Percentiles rank a stretch among this genome's conserved stretches.
phyloP scores from a whole-genome alignment of 176 grass and related monocot species.

The Carex scoparia region DNA sequence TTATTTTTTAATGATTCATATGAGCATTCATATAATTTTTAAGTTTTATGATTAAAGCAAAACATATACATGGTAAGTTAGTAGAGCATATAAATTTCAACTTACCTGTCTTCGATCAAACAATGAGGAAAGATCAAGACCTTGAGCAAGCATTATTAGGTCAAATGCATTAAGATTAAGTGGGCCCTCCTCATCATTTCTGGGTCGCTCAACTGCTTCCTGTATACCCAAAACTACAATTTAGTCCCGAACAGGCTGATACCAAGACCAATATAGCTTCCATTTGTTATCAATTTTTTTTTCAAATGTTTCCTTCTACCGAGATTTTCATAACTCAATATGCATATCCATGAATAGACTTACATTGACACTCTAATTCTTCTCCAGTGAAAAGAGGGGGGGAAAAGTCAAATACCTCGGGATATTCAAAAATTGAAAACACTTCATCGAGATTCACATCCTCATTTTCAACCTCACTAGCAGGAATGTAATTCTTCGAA shows the following conservation, averaged over 20 bases:
- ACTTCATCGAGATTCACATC: conserved; percentile 91
- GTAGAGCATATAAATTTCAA: neutral
- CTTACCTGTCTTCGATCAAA: conserved; percentile 85
- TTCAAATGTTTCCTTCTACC: neutral
- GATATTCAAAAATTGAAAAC: conserved; percentile 78
- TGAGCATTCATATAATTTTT: neutral
- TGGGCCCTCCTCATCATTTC: conserved; percentile 63
- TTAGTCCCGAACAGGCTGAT: neutral
- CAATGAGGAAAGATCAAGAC: conserved; percentile 75
- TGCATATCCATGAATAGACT: neutral
- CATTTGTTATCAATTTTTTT: neutral
- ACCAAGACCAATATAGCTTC: conserved; percentile 14
- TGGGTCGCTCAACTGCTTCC: conserved; percentile 46
- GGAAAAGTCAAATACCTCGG: conserved; percentile 44
- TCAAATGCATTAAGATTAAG: conserved; percentile 97
- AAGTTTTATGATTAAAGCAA: neutral
- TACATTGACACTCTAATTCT: neutral
- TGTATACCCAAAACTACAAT: conserved; percentile 37
- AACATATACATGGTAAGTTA: neutral
- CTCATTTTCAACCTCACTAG: conserved; percentile 65
- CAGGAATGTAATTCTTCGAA: conserved; percentile 71
- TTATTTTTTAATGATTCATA: neutral
- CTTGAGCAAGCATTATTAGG: conserved; percentile 86
- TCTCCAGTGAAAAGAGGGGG: neutral
- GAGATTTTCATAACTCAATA: neutral